phyloP scores from a whole-genome alignment of 495 filamentous ascomycete genomes.

The Talaromyces proteolyticus region DNA sequence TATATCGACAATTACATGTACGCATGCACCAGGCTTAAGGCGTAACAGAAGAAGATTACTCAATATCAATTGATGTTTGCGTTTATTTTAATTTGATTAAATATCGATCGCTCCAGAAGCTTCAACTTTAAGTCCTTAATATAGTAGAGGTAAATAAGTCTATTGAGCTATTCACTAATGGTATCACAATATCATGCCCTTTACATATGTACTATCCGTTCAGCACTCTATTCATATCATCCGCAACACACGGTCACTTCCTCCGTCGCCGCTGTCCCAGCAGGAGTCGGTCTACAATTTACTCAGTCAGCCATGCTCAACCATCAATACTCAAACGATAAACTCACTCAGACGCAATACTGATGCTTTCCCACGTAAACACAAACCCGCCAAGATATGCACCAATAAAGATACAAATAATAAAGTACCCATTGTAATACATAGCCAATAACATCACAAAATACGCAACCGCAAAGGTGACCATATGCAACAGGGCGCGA shows the following conservation, averaged over 20 bases:
- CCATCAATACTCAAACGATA: background rate
- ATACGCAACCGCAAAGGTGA: conserved; percentile 66
- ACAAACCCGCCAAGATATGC: conserved; percentile 54
- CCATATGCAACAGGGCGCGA: conserved; percentile 56
- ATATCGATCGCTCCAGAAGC: too few relatives aligned
- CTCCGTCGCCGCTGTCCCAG: conserved; percentile 4
- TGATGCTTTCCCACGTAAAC: conserved; percentile 48
- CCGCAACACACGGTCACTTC: conserved; percentile 22
- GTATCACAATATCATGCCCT: too few relatives aligned
- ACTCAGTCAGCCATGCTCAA: background rate
- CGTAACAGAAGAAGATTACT: too few relatives aligned
- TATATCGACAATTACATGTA: too few relatives aligned
- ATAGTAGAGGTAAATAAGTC: too few relatives aligned
- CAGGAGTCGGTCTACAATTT: conserved; percentile 11
- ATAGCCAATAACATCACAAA: conserved; percentile 66
- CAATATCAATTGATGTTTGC: too few relatives aligned
- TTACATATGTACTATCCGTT: too few relatives aligned
- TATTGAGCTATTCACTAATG: too few relatives aligned
- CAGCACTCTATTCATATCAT: conserved; percentile 7
- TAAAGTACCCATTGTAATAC: conserved; percentile 62
- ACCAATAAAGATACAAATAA: conserved; percentile 58
- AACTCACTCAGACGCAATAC: background rate
- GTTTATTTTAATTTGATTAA: too few relatives aligned
- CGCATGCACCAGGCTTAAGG: too few relatives aligned
- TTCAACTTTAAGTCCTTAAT: too few relatives aligned